Evolutionary conservation across 208 protist genomes (phyloP), one percentile per base, ranked within the genome.

Genomic region (Sergeia podlipaevii): DNA sequence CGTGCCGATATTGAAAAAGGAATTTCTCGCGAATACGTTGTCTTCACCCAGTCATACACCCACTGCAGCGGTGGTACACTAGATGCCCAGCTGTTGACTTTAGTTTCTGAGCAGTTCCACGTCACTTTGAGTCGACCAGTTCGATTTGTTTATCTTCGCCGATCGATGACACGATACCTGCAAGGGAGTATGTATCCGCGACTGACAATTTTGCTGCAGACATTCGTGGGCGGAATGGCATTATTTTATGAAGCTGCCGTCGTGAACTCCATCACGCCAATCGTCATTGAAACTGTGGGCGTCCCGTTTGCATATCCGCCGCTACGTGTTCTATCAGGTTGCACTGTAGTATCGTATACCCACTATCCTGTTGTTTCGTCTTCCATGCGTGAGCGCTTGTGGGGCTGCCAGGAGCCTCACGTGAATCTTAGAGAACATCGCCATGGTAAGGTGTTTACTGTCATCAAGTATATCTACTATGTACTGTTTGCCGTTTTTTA

Each of bases 341-440:
- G 78, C 38, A 60, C 32, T 0, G 88, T 98, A 4, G 81, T 79
- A 2, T 89, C 73, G 38, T 99, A 99, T 69, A 93, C 95, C 1
- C 98, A 99, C 73, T 99, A 99, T 70, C 98, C 98, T 20, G 93
- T 97, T 10, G 97, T 99, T 29, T 92, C 85, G 18, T 71, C 74
- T 6, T 67, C 79, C 37, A 97, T 97, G 92, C 60, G 77, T 10
- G 41, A 70, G 42, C 59, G 74, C 10, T 81, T 96, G 53, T 52
- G 67, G 29, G 60, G 21, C 32, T 54, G 84, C 11, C 41, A 59
- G 34, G 58, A 28, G 7, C 32, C 74, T 8, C 81, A 84, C 68
- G 98, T 94, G 45, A 98, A 98, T 61, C 20, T n/a, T n/a, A n/a
- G n/a, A n/a, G n/a, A n/a, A 57, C n/a, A 47, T 27, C 1, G n/a